Base-by-base conservation (phyloP, 345 rosid genomes). In the Sisymbrium altissimum region DNA sequence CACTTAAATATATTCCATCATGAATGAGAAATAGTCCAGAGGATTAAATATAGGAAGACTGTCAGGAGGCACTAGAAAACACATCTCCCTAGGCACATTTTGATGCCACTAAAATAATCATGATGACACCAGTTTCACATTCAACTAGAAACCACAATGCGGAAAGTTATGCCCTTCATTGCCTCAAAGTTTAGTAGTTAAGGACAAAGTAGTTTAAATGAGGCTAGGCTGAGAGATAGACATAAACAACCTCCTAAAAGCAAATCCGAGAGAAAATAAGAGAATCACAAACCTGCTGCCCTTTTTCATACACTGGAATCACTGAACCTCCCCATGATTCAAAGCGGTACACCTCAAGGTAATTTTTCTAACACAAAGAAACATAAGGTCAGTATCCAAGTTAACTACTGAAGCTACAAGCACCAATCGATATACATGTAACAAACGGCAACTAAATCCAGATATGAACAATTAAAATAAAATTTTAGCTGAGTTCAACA, bases 321-420 rank as follows among this genome's bases (percentile, higher is more conserved):
- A 94, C 72, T 68, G 95, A 89, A 77, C 89, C 95, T 55, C 97
- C 98, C 98, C 98, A 94, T n/a, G 98, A 88, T 75, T 94, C 98
- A 78, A 84, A 94, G 39, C 88, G 88, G 73, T 94, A 94, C 66
- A 94, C 85, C 68, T 94, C 97, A 75, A 94, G 84, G 87, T 94
- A 94, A 81, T 94, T 91, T 87, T 85, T 91, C 98, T 94, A 86
- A 79, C 65, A 58, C n/a, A 82, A 58, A 79, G 57, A 61, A 59
- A 38, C 65, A 62, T 39, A 43, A 72, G 10, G 69, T 23, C 1
- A 23, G n/a, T n/a, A n/a, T n/a, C n/a, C n/a, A n/a, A n/a, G n/a
- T n/a, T n/a, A n/a, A n/a, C n/a, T n/a, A n/a, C n/a, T n/a, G n/a
- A n/a, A n/a, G n/a, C n/a, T n/a, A n/a, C n/a, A n/a, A n/a, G n/a